These are phyloP conservation scores for Avicennia marina DNA, from an alignment of 257 asterid species.

Conservation along the genomic window DNA sequence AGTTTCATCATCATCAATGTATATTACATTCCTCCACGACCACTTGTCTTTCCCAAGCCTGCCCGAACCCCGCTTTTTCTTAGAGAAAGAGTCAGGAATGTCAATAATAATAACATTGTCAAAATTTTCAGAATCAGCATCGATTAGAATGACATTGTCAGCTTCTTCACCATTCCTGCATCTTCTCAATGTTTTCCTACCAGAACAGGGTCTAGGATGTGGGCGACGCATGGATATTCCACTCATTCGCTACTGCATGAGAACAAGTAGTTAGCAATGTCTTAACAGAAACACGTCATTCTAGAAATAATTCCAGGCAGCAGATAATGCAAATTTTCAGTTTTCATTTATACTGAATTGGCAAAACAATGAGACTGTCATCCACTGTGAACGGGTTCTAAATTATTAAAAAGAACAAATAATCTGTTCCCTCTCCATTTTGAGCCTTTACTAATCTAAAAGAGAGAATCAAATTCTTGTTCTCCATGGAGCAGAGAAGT, in stretches of 20 bases:
- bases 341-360: background rate
- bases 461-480: too few relatives aligned
- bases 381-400: background rate
- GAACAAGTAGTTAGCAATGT: too few relatives aligned
- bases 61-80: slow-evolving; percentile 28
- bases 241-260: slow-evolving; percentile 46
- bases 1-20: slow-evolving; percentile 75
- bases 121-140: slow-evolving; percentile 44
- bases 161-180: slow-evolving; percentile 31
- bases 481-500: too few relatives aligned
- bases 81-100: slow-evolving; percentile 44
- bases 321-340: too few relatives aligned
- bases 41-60: slow-evolving; percentile 22
- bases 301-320: too few relatives aligned
- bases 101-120: slow-evolving; percentile 56
- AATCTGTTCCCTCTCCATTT: too few relatives aligned
- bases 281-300: too few relatives aligned
- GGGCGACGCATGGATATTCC: slow-evolving; percentile 41
- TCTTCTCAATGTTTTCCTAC: slow-evolving; percentile 45
- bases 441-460: too few relatives aligned
- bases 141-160: slow-evolving; percentile 53
- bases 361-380: background rate
- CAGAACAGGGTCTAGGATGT: slow-evolving; percentile 37
- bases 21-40: slow-evolving; percentile 39
- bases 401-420: background rate